Base-by-base conservation (phyloP, 345 rosid species). In the Sisymbrium irio region DNA sequence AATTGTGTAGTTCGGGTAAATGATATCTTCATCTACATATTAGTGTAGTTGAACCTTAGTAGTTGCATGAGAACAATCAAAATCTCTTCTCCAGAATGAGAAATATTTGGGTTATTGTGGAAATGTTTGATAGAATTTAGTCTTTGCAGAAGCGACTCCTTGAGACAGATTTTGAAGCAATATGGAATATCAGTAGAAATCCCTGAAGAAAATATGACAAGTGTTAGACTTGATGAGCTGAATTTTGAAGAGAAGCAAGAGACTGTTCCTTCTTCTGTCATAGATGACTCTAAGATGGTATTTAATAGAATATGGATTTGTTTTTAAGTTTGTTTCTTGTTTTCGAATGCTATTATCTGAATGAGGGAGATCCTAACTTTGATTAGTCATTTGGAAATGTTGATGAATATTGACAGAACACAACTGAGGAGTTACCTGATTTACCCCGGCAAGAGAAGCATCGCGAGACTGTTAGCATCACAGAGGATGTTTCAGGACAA, bases 101-200 rank as follows among this genome's bases (percentile, higher is more conserved):
- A 35, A 3, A n/a, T 0, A 0, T 33, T 33, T 33, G 1, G 9
- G 1, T 0, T 33, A 33, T 7, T 71, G 15, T 32, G 10, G 22
- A 8, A 62, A 9, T 39, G 35, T 11, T 42, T 54, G 7, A 61
- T 49, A 1, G 12, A 37, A 46, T n/a, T n/a, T n/a, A n/a, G n/a
- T n/a, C n/a, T n/a, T 17, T 76, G 67, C 62, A 76, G 80, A 57
- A 70, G 46, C 9, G 71, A 76, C 45, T 56, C 80, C 6, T 63
- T 70, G 71, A 55, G 50, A 63, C 37, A 35, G 47, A 76, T 76
- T 55, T 15, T 70, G 8, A 63, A 55, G 71, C 75, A 55, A 63
- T 76, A 76, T 70, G 80, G 80, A 56, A 51, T 76, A 62, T 45
- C 71, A 27, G 62, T 45, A 36, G 76, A 69, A 53, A 17, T 11